These are phyloP conservation scores for Lizonia empirigonia DNA, from an alignment of 2,329 filamentous ascomycete genomes.

Conservation along the genomic window DNA sequence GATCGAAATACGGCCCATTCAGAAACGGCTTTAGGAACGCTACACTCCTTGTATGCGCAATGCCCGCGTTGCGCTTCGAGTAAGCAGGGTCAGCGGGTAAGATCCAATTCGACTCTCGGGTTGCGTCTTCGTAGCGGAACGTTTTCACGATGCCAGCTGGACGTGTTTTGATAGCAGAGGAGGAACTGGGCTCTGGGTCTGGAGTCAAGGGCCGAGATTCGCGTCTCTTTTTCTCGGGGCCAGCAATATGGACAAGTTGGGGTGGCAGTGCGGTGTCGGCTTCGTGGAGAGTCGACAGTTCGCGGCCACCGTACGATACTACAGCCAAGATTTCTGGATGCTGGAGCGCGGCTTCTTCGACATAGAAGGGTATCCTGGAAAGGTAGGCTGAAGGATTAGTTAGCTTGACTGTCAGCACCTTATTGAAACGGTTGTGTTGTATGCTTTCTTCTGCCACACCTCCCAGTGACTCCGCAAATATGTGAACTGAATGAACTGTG, in stretches of 20 bases:
- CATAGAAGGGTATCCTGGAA: conserved; percentile 38
- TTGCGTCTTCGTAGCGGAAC: conserved; percentile 34
- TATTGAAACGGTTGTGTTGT: too few species aligned
- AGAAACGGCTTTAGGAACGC: conserved; percentile 68
- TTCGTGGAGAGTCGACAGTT: conserved; percentile 34
- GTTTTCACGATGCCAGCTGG: conserved; percentile 27
- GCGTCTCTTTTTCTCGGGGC: conserved; percentile 26
- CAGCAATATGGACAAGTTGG: conserved; percentile 39
- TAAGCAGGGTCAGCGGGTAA: conserved; percentile 39
- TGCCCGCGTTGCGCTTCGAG: conserved; percentile 59
- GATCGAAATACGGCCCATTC: conserved; percentile 71
- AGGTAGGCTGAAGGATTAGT: conserved; percentile 36
- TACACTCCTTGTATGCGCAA: conserved; percentile 70
- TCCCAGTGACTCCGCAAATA: too few species aligned
- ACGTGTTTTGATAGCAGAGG: conserved; percentile 8
- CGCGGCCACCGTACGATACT: conserved; percentile 39
- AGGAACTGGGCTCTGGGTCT: conserved; percentile 10
- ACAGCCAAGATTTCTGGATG: conserved; percentile 39
- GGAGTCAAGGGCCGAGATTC: conserved; percentile 30
- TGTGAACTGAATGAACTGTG: too few species aligned
- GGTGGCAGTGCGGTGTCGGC: conserved; percentile 26
- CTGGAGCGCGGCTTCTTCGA: conserved; percentile 35
- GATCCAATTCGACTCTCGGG: conserved; percentile 33
- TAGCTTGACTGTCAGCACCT: background rate
- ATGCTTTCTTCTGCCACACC: too few species aligned